phyloP scores from a whole-genome alignment of 257 asterid genomes.

The Petunia axillaris region DNA sequence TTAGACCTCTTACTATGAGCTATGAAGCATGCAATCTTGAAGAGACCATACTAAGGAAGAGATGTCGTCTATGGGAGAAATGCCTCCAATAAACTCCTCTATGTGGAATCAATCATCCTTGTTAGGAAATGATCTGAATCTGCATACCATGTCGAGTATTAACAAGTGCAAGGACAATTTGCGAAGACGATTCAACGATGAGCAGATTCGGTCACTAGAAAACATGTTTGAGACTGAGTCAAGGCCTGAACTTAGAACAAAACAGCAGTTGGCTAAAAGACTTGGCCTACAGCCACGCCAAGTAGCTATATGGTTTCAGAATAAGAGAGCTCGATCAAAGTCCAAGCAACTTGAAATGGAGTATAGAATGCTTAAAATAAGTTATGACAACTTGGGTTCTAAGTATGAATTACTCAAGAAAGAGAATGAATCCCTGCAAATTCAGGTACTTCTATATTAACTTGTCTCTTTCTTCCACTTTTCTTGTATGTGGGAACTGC shows the following conservation, averaged over 20 bases:
- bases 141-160: slow-evolving; percentile 34
- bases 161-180: slow-evolving; percentile 36
- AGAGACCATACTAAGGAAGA: neutral
- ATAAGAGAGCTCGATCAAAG: slow-evolving; percentile 68
- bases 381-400: slow-evolving; percentile 54
- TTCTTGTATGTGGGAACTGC: neutral
- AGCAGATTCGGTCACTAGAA: slow-evolving; percentile 69
- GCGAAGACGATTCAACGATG: slow-evolving; percentile 67
- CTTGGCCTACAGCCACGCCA: slow-evolving; percentile 87
- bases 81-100: neutral
- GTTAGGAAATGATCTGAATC: slow-evolving; percentile 10
- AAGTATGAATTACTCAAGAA: slow-evolving; percentile 55
- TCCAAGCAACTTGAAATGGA: slow-evolving; percentile 69
- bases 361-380: slow-evolving; percentile 52
- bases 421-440: slow-evolving; percentile 61
- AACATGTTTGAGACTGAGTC: slow-evolving; percentile 61
- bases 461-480: neutral
- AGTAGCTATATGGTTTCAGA: slow-evolving; percentile 92
- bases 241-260: slow-evolving; percentile 68
- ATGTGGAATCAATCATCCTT: neutral
- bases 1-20: neutral
- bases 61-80: neutral
- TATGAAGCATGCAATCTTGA: neutral
- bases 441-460: slow-evolving; percentile 49
- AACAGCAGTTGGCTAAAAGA: slow-evolving; percentile 67